Conservation (phyloP, 2,329 filamentous ascomycete genomes). For the Epichloe scottii region DNA sequence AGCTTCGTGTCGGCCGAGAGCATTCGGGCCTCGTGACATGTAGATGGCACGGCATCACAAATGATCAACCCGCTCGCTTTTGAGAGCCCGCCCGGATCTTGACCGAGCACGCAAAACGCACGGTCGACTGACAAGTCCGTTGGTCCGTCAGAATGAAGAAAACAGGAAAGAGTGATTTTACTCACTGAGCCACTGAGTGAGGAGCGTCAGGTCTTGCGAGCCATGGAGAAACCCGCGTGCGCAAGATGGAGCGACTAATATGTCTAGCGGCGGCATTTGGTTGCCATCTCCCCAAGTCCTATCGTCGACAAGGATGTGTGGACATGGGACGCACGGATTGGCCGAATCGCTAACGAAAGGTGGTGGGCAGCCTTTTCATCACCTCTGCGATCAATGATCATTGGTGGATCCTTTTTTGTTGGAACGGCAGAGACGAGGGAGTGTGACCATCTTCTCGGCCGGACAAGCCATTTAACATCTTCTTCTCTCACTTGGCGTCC, state of each 20-base stretch:
- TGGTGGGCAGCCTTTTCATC: neutral
- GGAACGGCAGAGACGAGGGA: neutral
- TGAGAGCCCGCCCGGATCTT: constrained; percentile 1
- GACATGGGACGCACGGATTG: neutral
- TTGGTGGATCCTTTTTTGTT: neutral
- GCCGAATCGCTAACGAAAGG: neutral
- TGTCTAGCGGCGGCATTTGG: constrained; percentile 7
- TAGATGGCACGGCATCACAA: constrained; percentile 4
- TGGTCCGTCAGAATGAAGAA: constrained; percentile 1
- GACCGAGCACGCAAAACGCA: constrained; percentile 4
- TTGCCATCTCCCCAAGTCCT: constrained; percentile 4
- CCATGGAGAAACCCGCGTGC: constrained; percentile 2
- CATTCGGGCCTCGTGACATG: constrained; percentile 1
- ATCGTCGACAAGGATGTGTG: constrained; percentile 7
- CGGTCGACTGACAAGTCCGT: constrained; percentile 1
- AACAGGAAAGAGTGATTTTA: neutral
- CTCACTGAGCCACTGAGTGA: neutral
- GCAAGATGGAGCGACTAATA: constrained; percentile 1
- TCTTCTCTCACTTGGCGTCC: neutral
- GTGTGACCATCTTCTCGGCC: constrained; percentile 5
- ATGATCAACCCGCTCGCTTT: neutral
- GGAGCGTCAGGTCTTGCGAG: neutral
- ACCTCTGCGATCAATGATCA: neutral
- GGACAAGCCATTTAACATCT: constrained; percentile 1
- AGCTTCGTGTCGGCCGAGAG: constrained; percentile 3